Base-by-base conservation (phyloP, 202 grass and related monocot species). In the Elaeis oleifera region DNA sequence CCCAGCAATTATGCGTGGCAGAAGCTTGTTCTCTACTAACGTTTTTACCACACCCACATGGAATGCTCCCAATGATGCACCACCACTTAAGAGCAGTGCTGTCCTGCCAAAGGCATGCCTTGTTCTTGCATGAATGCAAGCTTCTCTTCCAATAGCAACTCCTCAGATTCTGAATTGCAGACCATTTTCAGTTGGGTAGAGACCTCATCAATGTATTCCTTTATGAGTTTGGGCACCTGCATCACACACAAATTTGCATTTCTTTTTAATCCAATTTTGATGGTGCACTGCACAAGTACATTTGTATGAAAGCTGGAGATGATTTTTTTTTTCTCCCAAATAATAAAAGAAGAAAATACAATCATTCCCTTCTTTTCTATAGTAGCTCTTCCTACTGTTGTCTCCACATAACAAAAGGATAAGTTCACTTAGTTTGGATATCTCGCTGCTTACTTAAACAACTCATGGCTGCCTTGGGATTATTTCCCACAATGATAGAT, bases 101-200 rank as follows among this genome's bases (percentile, higher is more conserved):
- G 92, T 92, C 77, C 92, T 90, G 61, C 92, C 92, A 65, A 91
- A 92, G 32, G 88, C 88, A 70, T 97, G 92, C 55, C 92, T 82
- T 16, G 92, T 97, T 92, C 88, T 36, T 97, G 88, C 61, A 97
- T 84, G 84, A 97, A 97, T 17, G 92, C 82, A 65, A 92, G 92
- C 61, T 92, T 97, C 65, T 97, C 92, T 77, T 92, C 84, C 74
- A 97, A 75, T 51, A 84, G 64, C 19, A 97, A 62, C 8, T 91
- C 92, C 18, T 91, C 84, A 0, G 84, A 81, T 65, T 92, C 88
- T 15, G 84, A 89, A 74, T 92, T 79, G 27, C 88, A 97, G 5
- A 97, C 88, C 81, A 97, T 83, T 80, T 85, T 88, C 61, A 97
- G 26, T 57, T 97, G 88, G 74, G 77, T 64, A 5, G 92, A 91